phyloP scores from a whole-genome alignment of 164 flowering plant genomes.

The Chloranthus sessilifolius region DNA sequence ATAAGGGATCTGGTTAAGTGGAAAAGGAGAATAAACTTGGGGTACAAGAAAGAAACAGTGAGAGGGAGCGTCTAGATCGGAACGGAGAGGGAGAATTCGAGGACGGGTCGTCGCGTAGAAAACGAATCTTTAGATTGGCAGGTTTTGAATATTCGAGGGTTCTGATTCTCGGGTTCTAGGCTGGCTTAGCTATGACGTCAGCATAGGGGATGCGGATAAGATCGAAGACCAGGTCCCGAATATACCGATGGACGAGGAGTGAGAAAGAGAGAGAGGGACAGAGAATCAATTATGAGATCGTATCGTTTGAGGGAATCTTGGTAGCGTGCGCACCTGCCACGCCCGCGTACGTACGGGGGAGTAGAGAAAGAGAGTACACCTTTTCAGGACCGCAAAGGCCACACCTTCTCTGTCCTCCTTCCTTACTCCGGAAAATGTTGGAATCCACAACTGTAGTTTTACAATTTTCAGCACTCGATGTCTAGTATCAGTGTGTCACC shows the following conservation, averaged over 20 bases:
- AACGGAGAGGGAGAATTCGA: constrained; percentile 24
- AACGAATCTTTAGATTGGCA: constrained; percentile 40
- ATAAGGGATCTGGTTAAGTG: constrained; percentile 28
- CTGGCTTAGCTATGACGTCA: constrained; percentile 36
- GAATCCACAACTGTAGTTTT: too few relatives aligned
- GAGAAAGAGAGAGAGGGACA: too few relatives aligned
- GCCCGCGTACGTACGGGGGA: too few relatives aligned
- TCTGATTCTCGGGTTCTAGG: constrained; percentile 17
- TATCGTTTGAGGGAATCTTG: constrained; percentile 15
- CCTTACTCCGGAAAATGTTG: too few relatives aligned
- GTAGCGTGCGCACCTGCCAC: constrained; percentile 11
- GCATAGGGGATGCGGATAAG: constrained; percentile 24
- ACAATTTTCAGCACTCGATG: too few relatives aligned
- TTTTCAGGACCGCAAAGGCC: too few relatives aligned
- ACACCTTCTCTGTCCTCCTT: too few relatives aligned
- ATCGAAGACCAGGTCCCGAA: constrained; percentile 18
- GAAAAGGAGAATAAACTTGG: constrained; percentile 23
- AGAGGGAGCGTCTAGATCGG: constrained; percentile 7
- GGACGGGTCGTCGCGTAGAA: constrained; percentile 89
- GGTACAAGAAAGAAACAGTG: constrained; percentile 7
- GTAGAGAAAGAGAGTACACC: too few relatives aligned
- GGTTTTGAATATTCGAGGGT: constrained; percentile 41
- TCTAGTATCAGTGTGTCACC: too few relatives aligned
- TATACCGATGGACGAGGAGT: too few relatives aligned
- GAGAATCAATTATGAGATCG: neutral